These are phyloP conservation scores for Cercophora scortea DNA, from an alignment of 495 filamentous ascomycete genomes.

Conservation along the genomic window DNA sequence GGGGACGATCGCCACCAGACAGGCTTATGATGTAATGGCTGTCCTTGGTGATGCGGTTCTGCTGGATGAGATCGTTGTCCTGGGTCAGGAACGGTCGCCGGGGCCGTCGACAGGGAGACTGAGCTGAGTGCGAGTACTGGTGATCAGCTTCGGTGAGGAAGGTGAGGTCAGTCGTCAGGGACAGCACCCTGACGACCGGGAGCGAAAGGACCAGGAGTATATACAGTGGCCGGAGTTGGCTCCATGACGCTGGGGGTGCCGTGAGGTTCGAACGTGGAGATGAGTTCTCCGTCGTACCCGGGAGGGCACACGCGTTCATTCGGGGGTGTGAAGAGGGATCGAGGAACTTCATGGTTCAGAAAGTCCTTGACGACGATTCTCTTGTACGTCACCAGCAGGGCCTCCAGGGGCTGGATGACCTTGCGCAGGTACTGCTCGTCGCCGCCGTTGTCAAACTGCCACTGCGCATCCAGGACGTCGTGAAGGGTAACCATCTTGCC, in stretches of 20 bases:
- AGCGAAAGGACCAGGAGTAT: slow-evolving; percentile 40
- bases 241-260: slow-evolving; percentile 53
- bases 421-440: slow-evolving; percentile 81
- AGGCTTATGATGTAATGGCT: slow-evolving; percentile 80
- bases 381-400: slow-evolving; percentile 84
- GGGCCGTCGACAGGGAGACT: background rate
- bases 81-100: slow-evolving; percentile 39
- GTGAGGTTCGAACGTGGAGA: slow-evolving; percentile 34
- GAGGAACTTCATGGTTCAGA: slow-evolving; percentile 19
- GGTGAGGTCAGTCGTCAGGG: too few species aligned
- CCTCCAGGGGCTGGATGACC: slow-evolving; percentile 87
- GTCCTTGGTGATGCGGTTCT: slow-evolving; percentile 75
- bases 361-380: slow-evolving; percentile 96
- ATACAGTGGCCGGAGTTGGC: slow-evolving; percentile 46
- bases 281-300: slow-evolving; percentile 32
- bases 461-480: slow-evolving; percentile 93
- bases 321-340: slow-evolving; percentile 24
- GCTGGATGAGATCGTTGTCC: slow-evolving; percentile 77
- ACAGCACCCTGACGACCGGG: slow-evolving; percentile 12
- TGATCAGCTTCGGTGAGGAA: too few species aligned
- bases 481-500: slow-evolving; percentile 82
- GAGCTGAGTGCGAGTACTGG: background rate
- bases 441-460: slow-evolving; percentile 81
- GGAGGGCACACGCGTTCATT: slow-evolving; percentile 20
- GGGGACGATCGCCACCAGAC: slow-evolving; percentile 56